Conservation (phyloP, 225 moss, liverwort and hornwort genomes). For the Marchantia paleacea region DNA sequence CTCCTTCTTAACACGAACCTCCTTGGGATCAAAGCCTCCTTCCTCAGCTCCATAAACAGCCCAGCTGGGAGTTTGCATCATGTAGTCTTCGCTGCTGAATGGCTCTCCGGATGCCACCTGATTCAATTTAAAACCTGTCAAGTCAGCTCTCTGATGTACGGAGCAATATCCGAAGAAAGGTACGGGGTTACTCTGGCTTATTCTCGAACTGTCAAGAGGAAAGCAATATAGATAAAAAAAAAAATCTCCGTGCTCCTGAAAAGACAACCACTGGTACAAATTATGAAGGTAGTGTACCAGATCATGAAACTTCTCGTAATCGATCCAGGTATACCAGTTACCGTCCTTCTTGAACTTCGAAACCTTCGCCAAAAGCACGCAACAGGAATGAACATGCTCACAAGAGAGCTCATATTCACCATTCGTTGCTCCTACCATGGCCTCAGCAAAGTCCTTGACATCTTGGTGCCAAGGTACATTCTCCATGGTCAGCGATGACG, state of each 20-base stretch:
- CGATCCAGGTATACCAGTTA: constrained; percentile 95
- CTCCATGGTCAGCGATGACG: constrained; percentile 92
- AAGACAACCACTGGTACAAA: not conserved
- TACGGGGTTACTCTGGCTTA: no score
- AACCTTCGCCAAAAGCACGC: constrained; percentile 81
- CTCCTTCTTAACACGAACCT: constrained; percentile 90
- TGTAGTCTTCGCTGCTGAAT: constrained; percentile 89
- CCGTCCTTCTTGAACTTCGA: constrained; percentile 90
- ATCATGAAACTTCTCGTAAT: constrained; percentile 95
- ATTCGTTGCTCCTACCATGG: constrained; percentile 67
- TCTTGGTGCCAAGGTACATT: constrained; percentile 99
- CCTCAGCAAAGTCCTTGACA: constrained; percentile 91
- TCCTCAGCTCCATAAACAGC: constrained; percentile 87
- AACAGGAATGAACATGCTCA: constrained; percentile 96
- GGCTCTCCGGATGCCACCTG: constrained; percentile 67
- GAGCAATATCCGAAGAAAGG: no score
- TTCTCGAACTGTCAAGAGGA: no score
- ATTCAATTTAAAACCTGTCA: constrained; percentile 4
- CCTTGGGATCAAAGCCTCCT: constrained; percentile 88
- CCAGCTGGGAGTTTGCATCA: constrained; percentile 86
- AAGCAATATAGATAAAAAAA: no score
- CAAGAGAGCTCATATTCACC: constrained; percentile 88
- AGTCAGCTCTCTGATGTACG: not conserved
- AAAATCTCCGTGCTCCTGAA: not conserved
- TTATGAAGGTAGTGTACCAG: constrained; percentile 44